phyloP scores from a whole-genome alignment of 164 flowering plant genomes.

The Santalum album region DNA sequence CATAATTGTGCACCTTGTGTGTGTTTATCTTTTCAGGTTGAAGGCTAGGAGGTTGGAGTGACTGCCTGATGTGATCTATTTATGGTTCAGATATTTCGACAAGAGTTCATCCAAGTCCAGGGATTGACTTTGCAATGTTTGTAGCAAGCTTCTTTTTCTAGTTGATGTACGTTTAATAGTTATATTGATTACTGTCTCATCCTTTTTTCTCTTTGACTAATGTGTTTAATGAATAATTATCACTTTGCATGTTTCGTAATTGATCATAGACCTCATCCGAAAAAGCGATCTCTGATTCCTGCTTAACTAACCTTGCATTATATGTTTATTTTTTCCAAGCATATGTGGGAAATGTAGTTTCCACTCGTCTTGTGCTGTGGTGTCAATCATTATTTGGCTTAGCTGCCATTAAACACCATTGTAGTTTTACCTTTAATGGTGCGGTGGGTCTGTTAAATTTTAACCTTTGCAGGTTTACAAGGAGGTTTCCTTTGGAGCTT shows the following conservation, averaged over 20 bases:
- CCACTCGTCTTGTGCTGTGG: no score
- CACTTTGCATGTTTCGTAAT: not conserved
- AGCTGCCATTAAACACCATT: constrained; percentile 10
- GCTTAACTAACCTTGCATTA: constrained; percentile 6
- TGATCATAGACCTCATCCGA: not conserved
- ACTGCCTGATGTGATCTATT: constrained; percentile 14
- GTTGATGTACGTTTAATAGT: constrained; percentile 41
- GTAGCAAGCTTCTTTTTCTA: constrained; percentile 34
- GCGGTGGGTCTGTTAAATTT: constrained; percentile 36
- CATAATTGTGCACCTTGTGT: constrained; percentile 19
- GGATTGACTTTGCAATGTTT: constrained; percentile 26
- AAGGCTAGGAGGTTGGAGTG: constrained; percentile 16
- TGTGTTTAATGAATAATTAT: constrained; percentile 7
- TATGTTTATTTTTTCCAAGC: constrained; percentile 16
- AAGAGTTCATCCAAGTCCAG: constrained; percentile 18
- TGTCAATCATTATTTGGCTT: constrained; percentile 15
- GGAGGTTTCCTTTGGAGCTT: constrained; percentile 24
- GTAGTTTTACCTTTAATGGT: constrained; percentile 26
- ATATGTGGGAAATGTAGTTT: no score
- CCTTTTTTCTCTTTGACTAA: constrained; percentile 5
- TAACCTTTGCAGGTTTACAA: constrained; percentile 48
- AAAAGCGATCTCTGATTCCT: no score
- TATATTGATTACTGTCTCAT: constrained; percentile 14
- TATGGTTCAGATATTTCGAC: constrained; percentile 22
- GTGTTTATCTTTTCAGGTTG: constrained; percentile 49